Evolutionary conservation across 2,329 filamentous ascomycete species (phyloP).

Genomic region (Apiospora pterosperma): DNA sequence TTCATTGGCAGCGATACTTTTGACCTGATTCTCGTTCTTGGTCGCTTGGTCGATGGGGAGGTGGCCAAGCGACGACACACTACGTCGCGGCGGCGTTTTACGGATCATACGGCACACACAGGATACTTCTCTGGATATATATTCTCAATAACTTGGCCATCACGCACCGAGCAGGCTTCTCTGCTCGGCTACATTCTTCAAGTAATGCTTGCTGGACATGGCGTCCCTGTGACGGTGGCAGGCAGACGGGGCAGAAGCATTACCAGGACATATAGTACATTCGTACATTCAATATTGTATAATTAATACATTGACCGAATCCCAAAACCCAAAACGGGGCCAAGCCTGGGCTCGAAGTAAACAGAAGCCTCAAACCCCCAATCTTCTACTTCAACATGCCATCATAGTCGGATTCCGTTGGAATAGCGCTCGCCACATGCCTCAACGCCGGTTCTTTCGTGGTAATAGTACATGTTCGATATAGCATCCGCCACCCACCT

Average conservation of each 20-base stretch:
- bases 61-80: constrained; percentile 1
- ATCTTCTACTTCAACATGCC: not conserved
- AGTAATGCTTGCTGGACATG: not conserved
- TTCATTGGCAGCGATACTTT: constrained; percentile 8
- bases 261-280: constrained; percentile 1
- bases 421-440: not conserved
- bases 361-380: not conserved
- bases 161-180: not conserved
- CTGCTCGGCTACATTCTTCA: not conserved
- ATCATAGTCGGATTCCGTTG: not conserved
- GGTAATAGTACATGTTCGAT: not conserved
- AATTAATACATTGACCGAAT: constrained; percentile 6
- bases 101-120: not conserved
- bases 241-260: not conserved
- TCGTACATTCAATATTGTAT: constrained; percentile 10
- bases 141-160: not conserved
- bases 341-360: not conserved
- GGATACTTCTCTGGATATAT: constrained; percentile 1
- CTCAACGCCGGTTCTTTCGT: not conserved
- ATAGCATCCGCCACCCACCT: not conserved
- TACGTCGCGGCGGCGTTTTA: constrained; percentile 1
- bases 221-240: not conserved
- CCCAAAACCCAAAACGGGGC: not conserved
- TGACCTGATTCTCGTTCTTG: constrained; percentile 5
- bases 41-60: constrained; percentile 3